phyloP scores from a whole-genome alignment of 768 basidiomycete species.

The Hypholoma sublateritium region DNA sequence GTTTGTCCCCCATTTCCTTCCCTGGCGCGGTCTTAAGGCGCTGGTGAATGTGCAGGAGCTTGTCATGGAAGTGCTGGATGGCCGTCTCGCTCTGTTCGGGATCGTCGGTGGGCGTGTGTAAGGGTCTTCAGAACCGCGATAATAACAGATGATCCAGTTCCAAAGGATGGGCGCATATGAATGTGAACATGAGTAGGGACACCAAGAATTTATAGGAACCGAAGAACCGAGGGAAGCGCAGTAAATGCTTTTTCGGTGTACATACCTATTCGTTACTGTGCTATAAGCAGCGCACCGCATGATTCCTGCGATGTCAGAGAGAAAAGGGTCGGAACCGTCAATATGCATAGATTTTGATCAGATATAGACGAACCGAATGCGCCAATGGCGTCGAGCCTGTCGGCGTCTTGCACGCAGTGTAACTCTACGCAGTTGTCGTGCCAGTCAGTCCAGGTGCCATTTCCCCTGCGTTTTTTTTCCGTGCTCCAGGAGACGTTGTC shows the following conservation, averaged over 20 bases:
- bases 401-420: constrained; percentile 81
- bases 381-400: constrained; percentile 77
- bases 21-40: constrained; percentile 79
- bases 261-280: constrained; percentile 48
- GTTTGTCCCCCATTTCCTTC: constrained; percentile 60
- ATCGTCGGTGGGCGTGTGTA: constrained; percentile 49
- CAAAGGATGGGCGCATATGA: constrained; percentile 9
- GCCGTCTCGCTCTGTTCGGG: constrained; percentile 48
- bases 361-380: constrained; percentile 59
- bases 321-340: background rate
- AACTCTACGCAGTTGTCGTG: constrained; percentile 72
- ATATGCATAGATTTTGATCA: constrained; percentile 10
- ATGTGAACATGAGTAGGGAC: constrained; percentile 1
- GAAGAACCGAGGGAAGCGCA: background rate
- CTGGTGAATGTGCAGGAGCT: constrained; percentile 72
- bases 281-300: constrained; percentile 72
- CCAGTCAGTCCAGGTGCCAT: constrained; percentile 62
- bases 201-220: constrained; percentile 6
- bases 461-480: constrained; percentile 64
- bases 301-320: constrained; percentile 41
- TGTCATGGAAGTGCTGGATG: constrained; percentile 85
- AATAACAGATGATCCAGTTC: constrained; percentile 1
- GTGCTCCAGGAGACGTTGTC: constrained; percentile 86
- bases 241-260: background rate
- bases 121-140: constrained; percentile 28